phyloP scores from a whole-genome alignment of 176 grass and related monocot genomes.

The bread wheat (Triticum aestivum) region DNA sequence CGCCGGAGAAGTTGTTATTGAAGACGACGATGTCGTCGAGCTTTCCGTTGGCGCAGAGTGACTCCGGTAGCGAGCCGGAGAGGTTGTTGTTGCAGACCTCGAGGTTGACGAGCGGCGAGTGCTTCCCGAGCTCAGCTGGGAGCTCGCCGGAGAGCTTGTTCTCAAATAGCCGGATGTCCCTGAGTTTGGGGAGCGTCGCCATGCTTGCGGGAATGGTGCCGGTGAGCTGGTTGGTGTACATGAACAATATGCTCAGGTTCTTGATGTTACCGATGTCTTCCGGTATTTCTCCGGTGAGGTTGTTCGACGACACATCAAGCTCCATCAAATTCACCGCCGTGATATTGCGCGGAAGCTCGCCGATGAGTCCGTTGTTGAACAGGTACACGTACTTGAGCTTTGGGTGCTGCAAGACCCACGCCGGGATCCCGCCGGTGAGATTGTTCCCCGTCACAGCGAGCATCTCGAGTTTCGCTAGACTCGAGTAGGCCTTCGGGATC shows the following conservation, averaged over 20 bases:
- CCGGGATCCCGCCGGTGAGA: conserved; percentile 51
- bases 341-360: conserved; percentile 31
- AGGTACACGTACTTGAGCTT: conserved; percentile 35
- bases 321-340: conserved; percentile 17
- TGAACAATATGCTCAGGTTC: conserved; percentile 31
- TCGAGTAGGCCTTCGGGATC: conserved; percentile 40
- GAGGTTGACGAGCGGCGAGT: conserved; percentile 55
- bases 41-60: conserved; percentile 41
- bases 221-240: conserved; percentile 53
- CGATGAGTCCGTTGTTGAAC: conserved; percentile 34
- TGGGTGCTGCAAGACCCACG: conserved; percentile 35
- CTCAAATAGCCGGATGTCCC: conserved; percentile 37
- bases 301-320: conserved; percentile 54
- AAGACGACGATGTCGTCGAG: conserved; percentile 52
- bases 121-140: conserved; percentile 57
- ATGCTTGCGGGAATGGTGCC: conserved; percentile 63
- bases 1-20: conserved; percentile 62
- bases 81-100: conserved; percentile 55
- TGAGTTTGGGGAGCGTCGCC: conserved; percentile 39
- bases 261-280: conserved; percentile 38
- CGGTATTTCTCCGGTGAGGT: conserved; percentile 58
- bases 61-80: conserved; percentile 42
- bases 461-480: conserved; percentile 24
- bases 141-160: conserved; percentile 61
- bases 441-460: conserved; percentile 24